A percentile compares a stretch with the other conserved stretches of the same genome.
Conservation (phyloP, 2,329 filamentous ascomycete genomes). For the Myriosclerotinia curreyana region DNA sequence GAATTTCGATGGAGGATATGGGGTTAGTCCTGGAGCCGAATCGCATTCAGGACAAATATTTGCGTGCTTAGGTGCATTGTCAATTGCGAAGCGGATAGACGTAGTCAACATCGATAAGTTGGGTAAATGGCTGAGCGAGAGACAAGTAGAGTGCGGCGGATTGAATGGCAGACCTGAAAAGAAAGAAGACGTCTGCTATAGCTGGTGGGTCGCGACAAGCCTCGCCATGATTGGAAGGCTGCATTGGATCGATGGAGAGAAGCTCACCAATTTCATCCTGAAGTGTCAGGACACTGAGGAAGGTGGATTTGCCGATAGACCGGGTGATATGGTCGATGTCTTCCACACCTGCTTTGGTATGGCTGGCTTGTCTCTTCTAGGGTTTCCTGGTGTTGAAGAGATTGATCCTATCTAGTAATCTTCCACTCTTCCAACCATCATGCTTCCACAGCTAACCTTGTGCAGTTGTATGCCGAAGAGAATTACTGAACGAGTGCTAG, state of each 20-base stretch:
- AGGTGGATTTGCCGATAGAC: slow-evolving; percentile 85
- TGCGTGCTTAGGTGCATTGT: slow-evolving; percentile 83
- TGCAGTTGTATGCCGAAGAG: slow-evolving; percentile 67
- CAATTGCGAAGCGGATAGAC: slow-evolving; percentile 79
- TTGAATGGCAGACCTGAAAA: slow-evolving; percentile 95
- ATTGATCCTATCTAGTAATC: slow-evolving; percentile 84
- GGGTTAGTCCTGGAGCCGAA: slow-evolving; percentile 83
- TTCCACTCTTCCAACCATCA: not conserved
- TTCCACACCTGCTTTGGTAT: slow-evolving; percentile 92
- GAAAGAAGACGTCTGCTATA: slow-evolving; percentile 95
- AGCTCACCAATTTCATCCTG: slow-evolving; percentile 78
- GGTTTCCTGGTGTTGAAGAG: slow-evolving; percentile 70
- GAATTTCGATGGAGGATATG: slow-evolving; percentile 95
- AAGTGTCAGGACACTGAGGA: slow-evolving; percentile 79
- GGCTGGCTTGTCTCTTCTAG: slow-evolving; percentile 80
- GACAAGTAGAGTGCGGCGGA: slow-evolving; percentile 82
- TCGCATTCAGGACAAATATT: slow-evolving; percentile 95
- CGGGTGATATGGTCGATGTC: slow-evolving; percentile 93
- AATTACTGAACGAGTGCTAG: slow-evolving; percentile 58
- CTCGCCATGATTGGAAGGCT: slow-evolving; percentile 82
- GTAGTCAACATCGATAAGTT: slow-evolving; percentile 78
- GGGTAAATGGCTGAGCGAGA: slow-evolving; percentile 87
- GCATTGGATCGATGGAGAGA: slow-evolving; percentile 88
- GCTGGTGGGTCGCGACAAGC: slow-evolving; percentile 96
- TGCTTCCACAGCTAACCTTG: slow-evolving; percentile 25